phyloP scores from a whole-genome alignment of 192 early-diverging fungal genomes.

The Umbelopsis sp. region DNA sequence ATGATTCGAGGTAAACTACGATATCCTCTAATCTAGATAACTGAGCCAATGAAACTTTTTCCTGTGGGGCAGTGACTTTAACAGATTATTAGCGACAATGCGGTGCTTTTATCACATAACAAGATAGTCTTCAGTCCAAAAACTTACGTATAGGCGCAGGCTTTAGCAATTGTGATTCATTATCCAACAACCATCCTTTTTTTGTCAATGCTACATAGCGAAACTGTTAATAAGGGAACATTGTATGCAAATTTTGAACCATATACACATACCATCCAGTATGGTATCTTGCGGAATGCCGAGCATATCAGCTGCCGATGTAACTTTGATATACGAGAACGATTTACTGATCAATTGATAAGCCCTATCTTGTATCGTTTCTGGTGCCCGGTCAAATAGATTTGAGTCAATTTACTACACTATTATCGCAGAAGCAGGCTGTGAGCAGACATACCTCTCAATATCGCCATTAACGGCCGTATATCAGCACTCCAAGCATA shows the following conservation, averaged over 20 bases:
- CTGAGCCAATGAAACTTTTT: background rate
- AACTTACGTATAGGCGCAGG: background rate
- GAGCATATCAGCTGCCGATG: background rate
- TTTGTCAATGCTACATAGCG: background rate
- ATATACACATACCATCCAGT: background rate
- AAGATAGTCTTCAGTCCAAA: background rate
- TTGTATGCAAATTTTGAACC: background rate
- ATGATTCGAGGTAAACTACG: constrained; percentile 15
- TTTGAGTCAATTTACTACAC: too few species aligned
- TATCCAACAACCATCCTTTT: background rate
- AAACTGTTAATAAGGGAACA: background rate
- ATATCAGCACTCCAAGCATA: background rate
- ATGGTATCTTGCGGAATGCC: background rate
- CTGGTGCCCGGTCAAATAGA: background rate
- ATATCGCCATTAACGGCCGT: background rate
- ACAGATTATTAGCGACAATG: background rate
- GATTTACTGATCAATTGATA: constrained; percentile 3
- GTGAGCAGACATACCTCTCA: constrained; percentile 9
- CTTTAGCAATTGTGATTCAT: background rate
- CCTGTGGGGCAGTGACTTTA: background rate
- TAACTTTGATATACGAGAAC: background rate
- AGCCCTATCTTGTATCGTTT: background rate
- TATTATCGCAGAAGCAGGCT: too few species aligned
- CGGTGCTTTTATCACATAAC: background rate
- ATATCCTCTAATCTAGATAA: constrained; percentile 8